These are phyloP conservation scores for Carex arenaria DNA, from an alignment of 202 grass and related monocot genomes.

Conservation along the genomic window DNA sequence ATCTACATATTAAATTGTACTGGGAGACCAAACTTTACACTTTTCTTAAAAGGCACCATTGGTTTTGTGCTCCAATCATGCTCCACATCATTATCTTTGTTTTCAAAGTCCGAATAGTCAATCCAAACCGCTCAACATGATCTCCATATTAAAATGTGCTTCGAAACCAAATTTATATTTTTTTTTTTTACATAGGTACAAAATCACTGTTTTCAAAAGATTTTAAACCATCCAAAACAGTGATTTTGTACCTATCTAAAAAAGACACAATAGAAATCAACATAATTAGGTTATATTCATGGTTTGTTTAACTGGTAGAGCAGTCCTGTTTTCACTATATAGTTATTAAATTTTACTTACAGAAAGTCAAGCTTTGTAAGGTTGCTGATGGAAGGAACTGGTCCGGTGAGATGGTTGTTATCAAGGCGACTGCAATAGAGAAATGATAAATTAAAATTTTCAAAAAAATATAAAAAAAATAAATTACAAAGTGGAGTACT, in stretches of 20 bases:
- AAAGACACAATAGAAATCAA: neutral
- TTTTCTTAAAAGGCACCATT: no score
- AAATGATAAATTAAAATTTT: neutral
- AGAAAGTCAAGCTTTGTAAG: constrained; percentile 45
- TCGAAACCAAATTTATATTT: no score
- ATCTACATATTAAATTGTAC: no score
- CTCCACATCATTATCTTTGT: no score
- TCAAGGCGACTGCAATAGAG: constrained; percentile 53
- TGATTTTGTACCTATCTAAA: no score
- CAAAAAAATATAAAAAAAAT: neutral
- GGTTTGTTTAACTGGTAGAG: neutral
- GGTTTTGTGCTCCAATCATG: no score
- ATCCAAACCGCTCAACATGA: no score
- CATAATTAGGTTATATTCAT: neutral
- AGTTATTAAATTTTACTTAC: constrained; percentile 39
- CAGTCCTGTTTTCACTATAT: neutral
- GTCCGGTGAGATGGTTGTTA: constrained; percentile 34
- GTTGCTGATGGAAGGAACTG: constrained; percentile 48
- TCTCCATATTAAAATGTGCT: no score
- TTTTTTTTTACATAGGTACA: neutral
- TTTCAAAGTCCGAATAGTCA: no score
- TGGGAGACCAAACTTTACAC: no score
- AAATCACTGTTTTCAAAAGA: neutral
- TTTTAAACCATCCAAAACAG: no score
- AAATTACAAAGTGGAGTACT: constrained; percentile 31